These are phyloP conservation scores for Pleurostoma richardsiae DNA, from an alignment of 2,329 filamentous ascomycete species.

Conservation along the genomic window DNA sequence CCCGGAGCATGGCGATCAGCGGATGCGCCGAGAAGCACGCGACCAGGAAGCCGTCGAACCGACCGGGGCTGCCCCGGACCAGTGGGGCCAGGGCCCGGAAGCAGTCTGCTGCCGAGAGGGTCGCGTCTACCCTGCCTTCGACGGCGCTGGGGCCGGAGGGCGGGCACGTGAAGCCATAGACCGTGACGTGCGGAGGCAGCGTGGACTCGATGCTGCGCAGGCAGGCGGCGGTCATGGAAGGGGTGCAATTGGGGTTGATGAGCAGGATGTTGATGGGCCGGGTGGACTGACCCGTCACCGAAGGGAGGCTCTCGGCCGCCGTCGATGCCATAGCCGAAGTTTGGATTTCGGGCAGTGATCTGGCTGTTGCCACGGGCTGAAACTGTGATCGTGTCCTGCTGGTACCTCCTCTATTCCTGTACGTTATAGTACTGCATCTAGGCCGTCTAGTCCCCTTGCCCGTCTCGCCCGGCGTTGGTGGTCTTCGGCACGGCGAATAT, in stretches of 20 bases:
- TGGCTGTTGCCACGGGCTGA: no score
- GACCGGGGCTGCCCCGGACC: constrained; percentile 15
- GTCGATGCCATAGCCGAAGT: no score
- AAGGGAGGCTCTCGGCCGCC: background rate
- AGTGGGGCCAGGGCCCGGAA: constrained; percentile 38
- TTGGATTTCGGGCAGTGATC: no score
- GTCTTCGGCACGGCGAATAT: no score
- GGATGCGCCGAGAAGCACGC: constrained; percentile 44
- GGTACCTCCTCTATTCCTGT: no score
- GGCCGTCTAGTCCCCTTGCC: no score
- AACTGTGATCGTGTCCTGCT: no score
- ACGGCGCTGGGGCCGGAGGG: constrained; percentile 42
- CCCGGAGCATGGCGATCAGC: constrained; percentile 37
- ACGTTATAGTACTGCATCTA: no score
- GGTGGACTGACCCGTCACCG: constrained; percentile 5
- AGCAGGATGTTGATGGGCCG: constrained; percentile 39
- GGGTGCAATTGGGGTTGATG: constrained; percentile 59
- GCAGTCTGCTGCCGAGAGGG: constrained; percentile 42
- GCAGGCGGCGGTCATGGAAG: constrained; percentile 51
- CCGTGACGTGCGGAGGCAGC: constrained; percentile 38
- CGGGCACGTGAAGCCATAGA: constrained; percentile 45
- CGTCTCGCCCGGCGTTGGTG: no score
- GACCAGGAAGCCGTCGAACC: constrained; percentile 41
- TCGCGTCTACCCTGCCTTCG: constrained; percentile 42
- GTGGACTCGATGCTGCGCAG: constrained; percentile 33